phyloP scores from a whole-genome alignment of 768 basidiomycete species.

The Boletus barrowsii region DNA sequence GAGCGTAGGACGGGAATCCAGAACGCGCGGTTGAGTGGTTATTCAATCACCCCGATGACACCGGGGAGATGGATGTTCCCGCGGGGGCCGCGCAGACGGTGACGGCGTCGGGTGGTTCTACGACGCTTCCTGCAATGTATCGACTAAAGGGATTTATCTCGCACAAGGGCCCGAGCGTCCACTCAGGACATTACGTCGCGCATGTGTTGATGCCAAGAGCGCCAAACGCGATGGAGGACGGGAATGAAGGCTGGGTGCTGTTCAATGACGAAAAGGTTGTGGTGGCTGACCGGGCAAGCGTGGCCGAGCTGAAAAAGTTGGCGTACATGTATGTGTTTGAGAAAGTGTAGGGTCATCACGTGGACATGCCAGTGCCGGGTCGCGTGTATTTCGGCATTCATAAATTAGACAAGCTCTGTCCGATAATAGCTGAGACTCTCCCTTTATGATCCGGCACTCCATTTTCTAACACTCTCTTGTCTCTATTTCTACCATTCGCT shows the following conservation, averaged over 20 bases:
- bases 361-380: too few relatives aligned
- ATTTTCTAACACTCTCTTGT: too few relatives aligned
- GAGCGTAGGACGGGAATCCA: constrained; percentile 56
- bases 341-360: constrained; percentile 19
- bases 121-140: constrained; percentile 69
- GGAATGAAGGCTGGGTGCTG: constrained; percentile 69
- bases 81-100: constrained; percentile 19
- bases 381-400: too few relatives aligned
- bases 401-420: too few relatives aligned
- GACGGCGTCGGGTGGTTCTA: constrained; percentile 41
- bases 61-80: constrained; percentile 52
- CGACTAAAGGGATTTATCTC: constrained; percentile 91
- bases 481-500: neutral
- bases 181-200: constrained; percentile 92
- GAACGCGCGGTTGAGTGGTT: constrained; percentile 96
- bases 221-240: constrained; percentile 28
- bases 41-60: constrained; percentile 89
- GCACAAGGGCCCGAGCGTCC: constrained; percentile 94
- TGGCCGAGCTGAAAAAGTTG: constrained; percentile 72
- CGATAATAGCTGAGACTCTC: neutral
- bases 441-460: neutral
- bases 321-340: constrained; percentile 97
- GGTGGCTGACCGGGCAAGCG: constrained; percentile 78
- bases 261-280: constrained; percentile 98
- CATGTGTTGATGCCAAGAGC: constrained; percentile 48